phyloP scores from a whole-genome alignment of 2,329 filamentous ascomycete genomes.

The Pezicula radicicola region DNA sequence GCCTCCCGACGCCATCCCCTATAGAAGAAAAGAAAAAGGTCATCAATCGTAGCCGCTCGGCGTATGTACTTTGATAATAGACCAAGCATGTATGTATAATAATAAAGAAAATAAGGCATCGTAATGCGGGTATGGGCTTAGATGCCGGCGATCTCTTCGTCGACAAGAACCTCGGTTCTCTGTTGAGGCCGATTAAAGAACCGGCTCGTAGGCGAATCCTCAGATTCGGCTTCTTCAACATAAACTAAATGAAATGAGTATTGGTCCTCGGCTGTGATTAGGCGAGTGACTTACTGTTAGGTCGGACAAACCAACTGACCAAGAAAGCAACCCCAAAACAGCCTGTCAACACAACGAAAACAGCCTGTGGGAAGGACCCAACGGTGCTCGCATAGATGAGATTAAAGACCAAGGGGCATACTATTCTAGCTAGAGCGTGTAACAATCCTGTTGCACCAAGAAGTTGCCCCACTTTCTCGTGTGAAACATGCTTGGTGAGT shows the following conservation, averaged over 20 bases:
- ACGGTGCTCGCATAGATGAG: conserved; percentile 83
- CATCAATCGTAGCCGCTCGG: too few relatives aligned
- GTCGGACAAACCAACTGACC: conserved; percentile 67
- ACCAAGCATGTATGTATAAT: too few relatives aligned
- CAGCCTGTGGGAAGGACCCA: conserved; percentile 71
- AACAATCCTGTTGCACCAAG: conserved; percentile 84
- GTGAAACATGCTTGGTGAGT: conserved; percentile 86
- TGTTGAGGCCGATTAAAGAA: background rate
- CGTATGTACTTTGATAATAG: too few relatives aligned
- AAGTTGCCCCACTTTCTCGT: conserved; percentile 79
- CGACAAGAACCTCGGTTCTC: conserved; percentile 1
- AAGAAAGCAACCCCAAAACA: conserved; percentile 66
- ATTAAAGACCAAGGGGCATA: conserved; percentile 82
- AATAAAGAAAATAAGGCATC: too few relatives aligned
- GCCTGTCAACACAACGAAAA: conserved; percentile 71
- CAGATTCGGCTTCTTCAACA: conserved; percentile 1
- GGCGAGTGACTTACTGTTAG: conserved; percentile 60
- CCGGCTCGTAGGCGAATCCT: background rate
- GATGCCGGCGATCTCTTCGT: conserved; percentile 5
- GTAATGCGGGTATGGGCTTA: background rate
- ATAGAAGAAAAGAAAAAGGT: too few relatives aligned
- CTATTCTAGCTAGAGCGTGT: conserved; percentile 75
- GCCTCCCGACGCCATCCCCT: too few relatives aligned
- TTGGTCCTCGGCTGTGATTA: too few relatives aligned
- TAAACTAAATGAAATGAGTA: conserved; percentile 6